Evolutionary conservation across 2,329 filamentous ascomycete species (phyloP).

Genomic region (Sclerotinia minor): DNA sequence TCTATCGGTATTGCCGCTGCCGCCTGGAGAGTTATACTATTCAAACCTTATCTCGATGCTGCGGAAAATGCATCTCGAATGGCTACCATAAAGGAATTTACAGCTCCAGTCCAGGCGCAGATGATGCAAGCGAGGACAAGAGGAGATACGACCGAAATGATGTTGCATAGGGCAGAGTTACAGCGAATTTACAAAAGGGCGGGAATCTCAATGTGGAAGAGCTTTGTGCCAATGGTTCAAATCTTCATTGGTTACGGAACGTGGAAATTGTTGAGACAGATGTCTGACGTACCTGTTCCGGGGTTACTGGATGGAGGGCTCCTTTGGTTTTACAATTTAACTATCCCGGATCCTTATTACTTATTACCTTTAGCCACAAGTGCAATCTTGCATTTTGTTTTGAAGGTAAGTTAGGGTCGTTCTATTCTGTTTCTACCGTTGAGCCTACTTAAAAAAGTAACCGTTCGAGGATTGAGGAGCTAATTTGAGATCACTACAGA

Average conservation of each 20-base stretch:
- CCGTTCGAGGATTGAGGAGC: not conserved
- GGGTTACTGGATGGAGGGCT: constrained; percentile 69
- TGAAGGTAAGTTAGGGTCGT: constrained; percentile 34
- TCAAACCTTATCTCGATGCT: constrained; percentile 64
- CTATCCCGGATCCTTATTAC: constrained; percentile 73
- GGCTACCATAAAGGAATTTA: constrained; percentile 58
- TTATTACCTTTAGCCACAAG: constrained; percentile 67
- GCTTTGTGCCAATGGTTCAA: constrained; percentile 60
- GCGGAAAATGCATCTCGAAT: constrained; percentile 64
- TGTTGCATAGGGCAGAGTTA: constrained; percentile 52
- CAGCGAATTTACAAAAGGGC: constrained; percentile 52
- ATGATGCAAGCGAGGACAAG: constrained; percentile 46
- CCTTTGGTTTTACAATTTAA: constrained; percentile 79
- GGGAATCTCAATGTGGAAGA: constrained; percentile 54
- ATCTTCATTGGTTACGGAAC: constrained; percentile 76
- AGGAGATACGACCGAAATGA: constrained; percentile 50
- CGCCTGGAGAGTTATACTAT: constrained; percentile 61
- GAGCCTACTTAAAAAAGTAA: not conserved
- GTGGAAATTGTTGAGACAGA: constrained; percentile 74
- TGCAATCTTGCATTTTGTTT: constrained; percentile 53
- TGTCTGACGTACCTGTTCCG: constrained; percentile 78
- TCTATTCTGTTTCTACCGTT: not conserved
- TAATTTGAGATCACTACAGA: constrained; percentile 37
- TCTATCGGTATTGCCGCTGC: constrained; percentile 68
- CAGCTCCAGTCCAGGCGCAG: constrained; percentile 56